Base-by-base conservation (phyloP, 2,329 filamentous ascomycete genomes). In the Knufia fluminis region DNA sequence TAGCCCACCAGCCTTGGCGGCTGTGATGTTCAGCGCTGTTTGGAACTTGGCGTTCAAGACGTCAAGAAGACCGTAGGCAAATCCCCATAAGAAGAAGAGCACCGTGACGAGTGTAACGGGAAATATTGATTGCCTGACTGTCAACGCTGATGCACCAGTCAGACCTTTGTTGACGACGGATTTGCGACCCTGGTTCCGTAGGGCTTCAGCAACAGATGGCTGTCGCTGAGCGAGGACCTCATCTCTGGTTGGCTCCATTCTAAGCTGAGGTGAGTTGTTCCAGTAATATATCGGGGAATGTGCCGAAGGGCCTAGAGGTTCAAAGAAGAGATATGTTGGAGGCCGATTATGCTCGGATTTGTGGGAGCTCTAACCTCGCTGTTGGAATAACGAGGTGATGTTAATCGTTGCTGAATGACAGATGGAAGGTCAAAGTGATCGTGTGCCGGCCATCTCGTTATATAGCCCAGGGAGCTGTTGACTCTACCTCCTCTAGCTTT, bases 1-100 rank as follows among this genome's bases (percentile, higher is more conserved):
- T 1, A 83, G 71, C 47, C 80, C 80, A 10, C 78, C 76, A 1
- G 79, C 81, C 51, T 79, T 70, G 31, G 74, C 73, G 50, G 74
- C 72, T 26, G 69, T 73, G 52, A 80, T 79, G 50, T 67, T 60
- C 12, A 80, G 66, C 2, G 74, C 74, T 45, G 72, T 74, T 55
- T 80, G 77, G 62, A 80, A 79, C 60, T 79, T 76, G 51, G 74
- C 73, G 60, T 75, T 75, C 42, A 75, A 60, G 3, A 71, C 71
- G 59, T 74, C 71, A 36, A 72, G 60, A 52, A 75, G 56, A 19
- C 71, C 70, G 58, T 74, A 74, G 22, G 71, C 69, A 50, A 74
- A 74, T 3, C 71, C 71, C 76, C 76, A 79, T 36, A 78, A 63
- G 59, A 75, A 75, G 62, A 75, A 75, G 17, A 75, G 62, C 20